Percentiles rank a stretch among this genome's conserved stretches.
Conservation (phyloP, 306 rosid genomes). For the Trifolium subterraneum region DNA sequence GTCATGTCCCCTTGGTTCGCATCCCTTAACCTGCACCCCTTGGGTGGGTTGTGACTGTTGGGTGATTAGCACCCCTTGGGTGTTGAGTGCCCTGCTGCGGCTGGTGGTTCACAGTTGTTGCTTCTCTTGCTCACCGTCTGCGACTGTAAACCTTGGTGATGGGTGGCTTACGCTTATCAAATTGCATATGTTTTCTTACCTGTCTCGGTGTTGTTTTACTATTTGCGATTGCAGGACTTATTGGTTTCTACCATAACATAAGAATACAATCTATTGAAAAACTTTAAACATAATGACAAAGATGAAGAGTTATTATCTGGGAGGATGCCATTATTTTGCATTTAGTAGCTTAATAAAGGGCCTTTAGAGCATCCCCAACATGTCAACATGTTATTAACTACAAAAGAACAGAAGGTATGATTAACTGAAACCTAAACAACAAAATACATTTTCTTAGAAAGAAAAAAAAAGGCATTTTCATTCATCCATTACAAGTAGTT, state of each 20-base stretch:
- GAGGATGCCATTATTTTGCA: constrained; percentile 18
- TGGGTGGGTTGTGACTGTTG: not conserved
- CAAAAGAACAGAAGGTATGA: not conserved
- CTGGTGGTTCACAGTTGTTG: too few species aligned
- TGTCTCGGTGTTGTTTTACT: too few species aligned
- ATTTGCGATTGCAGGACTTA: too few species aligned
- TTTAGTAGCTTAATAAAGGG: too few species aligned
- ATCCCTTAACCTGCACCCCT: not conserved
- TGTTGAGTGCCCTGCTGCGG: not conserved
- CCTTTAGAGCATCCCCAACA: too few species aligned
- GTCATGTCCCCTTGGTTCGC: not conserved
- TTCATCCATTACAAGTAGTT: constrained; percentile 3
- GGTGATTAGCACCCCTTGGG: not conserved
- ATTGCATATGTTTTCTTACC: too few species aligned
- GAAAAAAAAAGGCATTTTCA: too few species aligned
- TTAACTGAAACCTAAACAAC: too few species aligned
- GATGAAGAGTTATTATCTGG: not conserved
- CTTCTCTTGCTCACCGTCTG: not conserved
- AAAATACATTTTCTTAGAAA: not conserved
- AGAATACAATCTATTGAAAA: constrained; percentile 19
- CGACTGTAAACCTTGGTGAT: not conserved
- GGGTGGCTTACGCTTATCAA: not conserved
- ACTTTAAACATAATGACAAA: constrained; percentile 1
- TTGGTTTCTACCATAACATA: not conserved
- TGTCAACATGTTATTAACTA: not conserved